Evolutionary conservation across 305 asterid species (phyloP), one percentile per base, ranked within the genome.

Genomic region (Fraxinus dipetala): DNA sequence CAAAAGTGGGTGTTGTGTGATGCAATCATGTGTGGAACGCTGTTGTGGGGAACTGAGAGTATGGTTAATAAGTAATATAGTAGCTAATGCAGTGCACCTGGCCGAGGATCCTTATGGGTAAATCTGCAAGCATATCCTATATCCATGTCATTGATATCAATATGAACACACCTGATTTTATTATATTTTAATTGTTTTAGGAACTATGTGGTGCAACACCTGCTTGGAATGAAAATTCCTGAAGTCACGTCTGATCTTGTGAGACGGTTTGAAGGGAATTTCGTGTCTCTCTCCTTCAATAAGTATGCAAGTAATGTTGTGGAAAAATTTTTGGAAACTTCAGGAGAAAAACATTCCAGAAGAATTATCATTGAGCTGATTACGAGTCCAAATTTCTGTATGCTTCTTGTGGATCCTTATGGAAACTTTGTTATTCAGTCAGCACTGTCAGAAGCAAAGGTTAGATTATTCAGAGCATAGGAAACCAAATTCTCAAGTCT

Each of bases 31-130:
- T 22, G 77, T 88, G 56, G 91, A 85, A 4, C 76, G 84, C 72
- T 70, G 82, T 18, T 34, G 3, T 7, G 89, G 89, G 79, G 85
- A 87, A 80, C 65, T 84, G 36, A 87, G 87, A 80, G 69, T 81
- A 13, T 74, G 31, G 13, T 79, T 90, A 84, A 72, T 90, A 28
- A 20, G 40, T 7, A 82, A 82, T 81, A 88, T 90, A 79, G 28
- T 84, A 79, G 85, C 83, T 28, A 81, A 87, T 75, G 87, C 81
- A 30, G 72, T 88, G 16, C 80, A 83, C 45, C 84, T 90, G 20
- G 84, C 91, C 56, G 86, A 85, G 78, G 93, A 92, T 89, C 93
- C 89, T 70, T 93, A 81, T 24, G 98, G 98, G 98, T 95, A 84
- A 35, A 77, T 54, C 79, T 74, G 78, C 69, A 35, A 51, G 3